Base-by-base conservation (phyloP, 768 basidiomycete genomes). In the Lactarius akahatsu region DNA sequence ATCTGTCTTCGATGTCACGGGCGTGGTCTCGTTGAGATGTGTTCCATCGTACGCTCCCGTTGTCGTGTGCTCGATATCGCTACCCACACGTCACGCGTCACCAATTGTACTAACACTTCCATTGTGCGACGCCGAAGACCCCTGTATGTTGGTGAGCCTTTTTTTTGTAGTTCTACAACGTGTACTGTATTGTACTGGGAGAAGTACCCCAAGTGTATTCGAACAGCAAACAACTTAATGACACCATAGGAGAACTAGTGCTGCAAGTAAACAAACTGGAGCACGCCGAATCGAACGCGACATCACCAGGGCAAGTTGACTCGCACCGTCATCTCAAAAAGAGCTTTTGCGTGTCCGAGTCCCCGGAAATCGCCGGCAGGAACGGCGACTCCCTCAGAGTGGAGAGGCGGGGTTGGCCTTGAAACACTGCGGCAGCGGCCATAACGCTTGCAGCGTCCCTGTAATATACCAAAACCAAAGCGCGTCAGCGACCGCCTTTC, bases 371-470 rank as follows among this genome's bases (percentile, higher is more conserved):
- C 2, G 77, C 69, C 11, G 74, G 76, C 8, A 77, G 59, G 61
- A 76, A 77, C 1, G 72, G 54, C 15, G 76, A 76, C 38, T 76
- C 73, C 55, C 73, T 75, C 8, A 74, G 59, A 23, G 74, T 41
- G 28, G 76, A 74, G 1, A 77, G 69, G 23, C 72, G 68, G 2
- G 70, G 72, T 0, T 40, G 56, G 2, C 66, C 73, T 4, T 63
- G 68, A 56, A 56, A 72, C 11, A 72, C 75, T 3, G 74, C 66
- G 16, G 70, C 68, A 30, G 77, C 73, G 1, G 75, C 76, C 61
- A 77, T 72, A 4, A 77, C 65, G 28, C 69, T 74, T 13, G 73
- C 68, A 7, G 74, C 75, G 3, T 77, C 75, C 38, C 77, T 77
- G 55, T 16, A 23, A 16, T 59, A 38, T 38, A 38, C 11, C 36